Conservation (phyloP, 805 yeast genomes). For the Nakazawaea wyomingensis region DNA sequence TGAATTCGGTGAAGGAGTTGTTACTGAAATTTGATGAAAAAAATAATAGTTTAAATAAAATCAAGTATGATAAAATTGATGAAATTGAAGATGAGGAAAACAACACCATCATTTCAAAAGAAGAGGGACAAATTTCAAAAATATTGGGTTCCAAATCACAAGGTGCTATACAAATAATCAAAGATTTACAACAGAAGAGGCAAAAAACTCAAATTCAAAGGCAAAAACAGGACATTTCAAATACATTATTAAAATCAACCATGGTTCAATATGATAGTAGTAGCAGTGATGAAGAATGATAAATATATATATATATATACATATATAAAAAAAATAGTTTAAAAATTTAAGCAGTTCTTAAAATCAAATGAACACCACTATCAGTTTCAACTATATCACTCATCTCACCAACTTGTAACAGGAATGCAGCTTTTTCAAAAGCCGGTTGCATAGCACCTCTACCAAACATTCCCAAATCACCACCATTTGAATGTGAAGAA, state of each 20-base stretch:
- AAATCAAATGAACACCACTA: conserved; percentile 86
- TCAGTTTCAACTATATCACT: conserved; percentile 83
- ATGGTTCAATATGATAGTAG: conserved; percentile 4
- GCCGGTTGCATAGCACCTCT: conserved; percentile 93
- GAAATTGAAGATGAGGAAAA: conserved; percentile 2
- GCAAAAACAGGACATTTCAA: conserved; percentile 1
- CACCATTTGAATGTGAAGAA: conserved; percentile 78
- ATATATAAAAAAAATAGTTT: too few species aligned
- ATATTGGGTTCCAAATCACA: background rate
- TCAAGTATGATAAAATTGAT: background rate
- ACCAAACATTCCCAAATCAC: conserved; percentile 87
- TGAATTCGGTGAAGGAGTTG: conserved; percentile 45
- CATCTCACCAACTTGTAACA: conserved; percentile 73
- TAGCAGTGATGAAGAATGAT: conserved; percentile 10
- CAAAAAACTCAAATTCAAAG: background rate
- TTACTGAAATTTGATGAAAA: conserved; percentile 29
- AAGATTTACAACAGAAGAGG: background rate
- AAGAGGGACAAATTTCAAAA: too few species aligned
- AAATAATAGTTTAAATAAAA: conserved; percentile 21
- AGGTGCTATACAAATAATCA: conserved; percentile 1
- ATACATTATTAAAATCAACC: background rate
- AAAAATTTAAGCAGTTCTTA: conserved; percentile 61
- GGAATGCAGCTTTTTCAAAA: conserved; percentile 86
- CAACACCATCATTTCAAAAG: too few species aligned
- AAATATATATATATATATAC: background rate